Conservation (phyloP, 345 rosid genomes). For the Arabidopsis suecica region DNA sequence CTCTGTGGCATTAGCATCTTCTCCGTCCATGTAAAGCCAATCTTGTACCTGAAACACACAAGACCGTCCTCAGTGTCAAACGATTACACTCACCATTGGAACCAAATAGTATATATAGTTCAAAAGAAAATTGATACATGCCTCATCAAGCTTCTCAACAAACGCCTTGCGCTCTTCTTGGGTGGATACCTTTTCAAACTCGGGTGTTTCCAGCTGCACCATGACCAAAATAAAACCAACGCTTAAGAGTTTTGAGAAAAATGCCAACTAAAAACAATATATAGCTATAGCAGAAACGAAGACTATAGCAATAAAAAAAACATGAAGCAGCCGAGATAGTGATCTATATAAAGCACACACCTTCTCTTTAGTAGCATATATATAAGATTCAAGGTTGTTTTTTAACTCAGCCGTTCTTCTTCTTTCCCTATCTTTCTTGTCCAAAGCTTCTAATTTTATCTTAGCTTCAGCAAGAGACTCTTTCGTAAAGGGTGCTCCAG, state of each 20-base stretch:
- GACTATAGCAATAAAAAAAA: slow-evolving; percentile 12
- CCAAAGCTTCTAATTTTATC: slow-evolving; percentile 72
- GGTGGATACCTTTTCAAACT: slow-evolving; percentile 72
- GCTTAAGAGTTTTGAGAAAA: slow-evolving; percentile 27
- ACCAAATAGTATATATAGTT: not conserved
- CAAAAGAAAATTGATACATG: slow-evolving; percentile 27
- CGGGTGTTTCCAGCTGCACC: slow-evolving; percentile 76
- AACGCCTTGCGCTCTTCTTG: slow-evolving; percentile 80
- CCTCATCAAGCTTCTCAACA: slow-evolving; percentile 91
- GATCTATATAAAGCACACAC: slow-evolving; percentile 43
- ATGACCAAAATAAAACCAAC: slow-evolving; percentile 20
- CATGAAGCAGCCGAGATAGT: not conserved
- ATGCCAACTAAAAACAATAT: not conserved
- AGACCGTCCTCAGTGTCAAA: slow-evolving; percentile 13
- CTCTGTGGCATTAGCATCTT: slow-evolving; percentile 82
- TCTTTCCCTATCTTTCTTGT: slow-evolving; percentile 89
- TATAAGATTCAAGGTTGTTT: slow-evolving; percentile 90
- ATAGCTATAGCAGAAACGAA: not conserved
- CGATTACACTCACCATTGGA: slow-evolving; percentile 15
- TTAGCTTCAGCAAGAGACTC: slow-evolving; percentile 76
- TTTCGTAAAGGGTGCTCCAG: slow-evolving; percentile 70
- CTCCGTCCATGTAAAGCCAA: slow-evolving; percentile 97
- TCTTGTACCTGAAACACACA: slow-evolving; percentile 78
- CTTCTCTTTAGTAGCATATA: slow-evolving; percentile 97
- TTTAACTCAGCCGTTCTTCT: slow-evolving; percentile 93